Conservation (phyloP, 2,329 filamentous ascomycete species). For the Alternaria burnsii region DNA sequence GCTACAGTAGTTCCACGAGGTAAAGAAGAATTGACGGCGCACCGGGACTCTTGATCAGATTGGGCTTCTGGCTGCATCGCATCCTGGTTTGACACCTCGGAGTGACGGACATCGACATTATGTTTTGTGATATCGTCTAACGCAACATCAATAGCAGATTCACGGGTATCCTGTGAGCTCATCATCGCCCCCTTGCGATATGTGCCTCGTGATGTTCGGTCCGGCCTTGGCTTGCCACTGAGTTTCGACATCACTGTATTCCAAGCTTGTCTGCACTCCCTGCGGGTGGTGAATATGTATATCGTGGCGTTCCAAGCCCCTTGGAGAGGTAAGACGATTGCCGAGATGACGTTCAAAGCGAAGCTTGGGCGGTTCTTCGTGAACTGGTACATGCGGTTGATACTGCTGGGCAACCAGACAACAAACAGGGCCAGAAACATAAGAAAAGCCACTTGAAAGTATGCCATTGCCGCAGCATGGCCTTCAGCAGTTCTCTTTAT, state of each 20-base stretch:
- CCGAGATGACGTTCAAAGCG: constrained; percentile 72
- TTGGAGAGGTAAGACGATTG: constrained; percentile 80
- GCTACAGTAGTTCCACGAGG: constrained; percentile 7
- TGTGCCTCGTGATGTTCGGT: background rate
- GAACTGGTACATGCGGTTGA: constrained; percentile 78
- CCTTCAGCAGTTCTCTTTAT: constrained; percentile 14
- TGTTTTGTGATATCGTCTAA: constrained; percentile 18
- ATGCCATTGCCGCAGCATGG: constrained; percentile 69
- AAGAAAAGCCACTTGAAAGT: constrained; percentile 73
- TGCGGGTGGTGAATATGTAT: constrained; percentile 61
- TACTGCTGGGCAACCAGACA: constrained; percentile 73
- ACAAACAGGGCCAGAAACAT: constrained; percentile 77
- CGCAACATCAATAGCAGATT: constrained; percentile 17
- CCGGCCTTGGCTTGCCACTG: constrained; percentile 8
- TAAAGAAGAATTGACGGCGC: constrained; percentile 11
- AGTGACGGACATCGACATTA: constrained; percentile 5
- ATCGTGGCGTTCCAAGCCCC: constrained; percentile 87
- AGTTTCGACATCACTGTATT: constrained; percentile 16
- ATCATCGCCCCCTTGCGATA: constrained; percentile 15
- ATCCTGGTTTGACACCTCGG: background rate
- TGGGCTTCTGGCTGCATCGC: background rate
- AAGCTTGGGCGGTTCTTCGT: constrained; percentile 58
- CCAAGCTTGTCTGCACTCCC: constrained; percentile 36
- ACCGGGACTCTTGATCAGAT: background rate
- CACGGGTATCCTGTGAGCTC: constrained; percentile 14